phyloP scores from a whole-genome alignment of 164 flowering plant species.

The Magnolia sinica region DNA sequence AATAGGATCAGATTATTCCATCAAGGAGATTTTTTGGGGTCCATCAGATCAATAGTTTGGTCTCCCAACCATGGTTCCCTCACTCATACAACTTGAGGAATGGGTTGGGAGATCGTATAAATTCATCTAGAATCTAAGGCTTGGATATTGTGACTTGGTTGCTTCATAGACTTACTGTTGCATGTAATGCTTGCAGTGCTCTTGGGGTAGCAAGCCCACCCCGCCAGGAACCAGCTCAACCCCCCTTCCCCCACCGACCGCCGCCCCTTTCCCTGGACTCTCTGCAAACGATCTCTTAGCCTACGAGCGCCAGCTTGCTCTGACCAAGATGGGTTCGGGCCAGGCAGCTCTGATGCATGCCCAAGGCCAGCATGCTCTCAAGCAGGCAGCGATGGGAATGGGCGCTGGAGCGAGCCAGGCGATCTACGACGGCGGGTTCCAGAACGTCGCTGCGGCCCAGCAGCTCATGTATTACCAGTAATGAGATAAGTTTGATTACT shows the following conservation, averaged over 20 bases:
- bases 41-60: too few species aligned
- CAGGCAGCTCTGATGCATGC: constrained; percentile 56
- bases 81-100: too few species aligned
- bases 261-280: constrained; percentile 39
- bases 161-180: background rate
- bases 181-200: constrained; percentile 49
- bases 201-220: constrained; percentile 95
- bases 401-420: constrained; percentile 66
- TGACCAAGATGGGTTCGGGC: constrained; percentile 57
- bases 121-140: too few species aligned
- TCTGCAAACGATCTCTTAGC: constrained; percentile 51
- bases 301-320: constrained; percentile 66
- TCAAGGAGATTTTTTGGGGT: too few species aligned
- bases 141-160: background rate
- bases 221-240: constrained; percentile 63
- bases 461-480: constrained; percentile 82
- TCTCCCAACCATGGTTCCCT: too few species aligned
- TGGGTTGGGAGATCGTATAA: too few species aligned
- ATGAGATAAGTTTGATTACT: constrained; percentile 5
- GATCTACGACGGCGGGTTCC: constrained; percentile 73
- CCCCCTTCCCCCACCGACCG: constrained; percentile 82
- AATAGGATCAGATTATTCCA: too few species aligned
- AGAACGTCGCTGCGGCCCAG: constrained; percentile 53
- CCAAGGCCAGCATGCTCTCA: constrained; percentile 55
- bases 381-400: constrained; percentile 56